Evolutionary conservation across 1,284 basidiomycete genomes (phyloP).

Genomic region (Grifola frondosa): DNA sequence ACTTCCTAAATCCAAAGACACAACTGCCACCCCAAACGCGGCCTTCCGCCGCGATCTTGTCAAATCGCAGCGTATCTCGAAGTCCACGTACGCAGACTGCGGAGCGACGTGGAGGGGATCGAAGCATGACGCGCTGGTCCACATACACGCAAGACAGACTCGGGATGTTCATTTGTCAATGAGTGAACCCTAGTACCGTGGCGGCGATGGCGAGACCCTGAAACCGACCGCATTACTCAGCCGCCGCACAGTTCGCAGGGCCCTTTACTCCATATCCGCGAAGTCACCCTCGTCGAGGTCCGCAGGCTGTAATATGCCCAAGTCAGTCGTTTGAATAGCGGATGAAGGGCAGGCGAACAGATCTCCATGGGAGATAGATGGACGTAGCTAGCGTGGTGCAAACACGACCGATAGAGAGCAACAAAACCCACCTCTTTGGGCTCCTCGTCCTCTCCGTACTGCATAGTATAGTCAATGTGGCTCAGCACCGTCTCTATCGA

Average conservation of each 20-base stretch:
- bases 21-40: too few species aligned
- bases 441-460: slow-evolving; percentile 94
- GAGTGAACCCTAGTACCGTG: slow-evolving; percentile 4
- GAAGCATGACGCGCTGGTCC: too few species aligned
- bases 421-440: slow-evolving; percentile 71
- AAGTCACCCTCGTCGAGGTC: slow-evolving; percentile 90
- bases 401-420: neutral
- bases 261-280: slow-evolving; percentile 64
- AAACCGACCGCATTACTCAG: too few species aligned
- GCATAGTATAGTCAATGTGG: slow-evolving; percentile 97
- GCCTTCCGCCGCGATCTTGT: too few species aligned
- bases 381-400: neutral
- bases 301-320: slow-evolving; percentile 55
- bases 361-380: neutral
- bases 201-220: too few species aligned
- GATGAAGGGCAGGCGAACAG: neutral
- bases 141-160: too few species aligned
- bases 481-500: slow-evolving; percentile 89
- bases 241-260: too few species aligned
- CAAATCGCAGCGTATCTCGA: too few species aligned
- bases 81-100: too few species aligned
- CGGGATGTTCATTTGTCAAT: slow-evolving; percentile 2
- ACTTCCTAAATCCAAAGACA: too few species aligned
- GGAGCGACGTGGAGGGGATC: too few species aligned
- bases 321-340: neutral